A percentile compares a stretch with the other conserved stretches of the same genome.
Conservation (phyloP, 2,329 filamentous ascomycete species). For the Talaromyces sp. region DNA sequence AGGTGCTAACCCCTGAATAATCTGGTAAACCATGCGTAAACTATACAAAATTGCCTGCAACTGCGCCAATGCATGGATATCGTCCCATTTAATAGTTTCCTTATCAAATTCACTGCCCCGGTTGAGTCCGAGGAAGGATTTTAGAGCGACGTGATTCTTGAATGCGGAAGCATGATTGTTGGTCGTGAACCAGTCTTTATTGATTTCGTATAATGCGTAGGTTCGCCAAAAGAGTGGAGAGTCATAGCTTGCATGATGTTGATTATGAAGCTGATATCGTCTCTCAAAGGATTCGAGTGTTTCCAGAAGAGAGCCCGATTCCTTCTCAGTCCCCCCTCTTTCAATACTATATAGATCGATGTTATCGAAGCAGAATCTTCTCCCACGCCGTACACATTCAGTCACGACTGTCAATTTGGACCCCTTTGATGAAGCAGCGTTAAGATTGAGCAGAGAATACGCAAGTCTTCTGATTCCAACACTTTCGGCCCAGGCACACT, state of each 20-base stretch:
- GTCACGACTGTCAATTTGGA: constrained; percentile 24
- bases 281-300: constrained; percentile 24
- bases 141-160: constrained; percentile 21
- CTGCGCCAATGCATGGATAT: constrained; percentile 61
- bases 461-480: constrained; percentile 51
- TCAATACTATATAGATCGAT: constrained; percentile 26
- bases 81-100: constrained; percentile 52
- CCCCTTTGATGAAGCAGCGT: constrained; percentile 19
- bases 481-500: constrained; percentile 58
- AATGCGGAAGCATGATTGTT: not conserved
- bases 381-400: constrained; percentile 39
- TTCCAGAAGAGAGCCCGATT: constrained; percentile 20
- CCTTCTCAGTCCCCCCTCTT: constrained; percentile 21
- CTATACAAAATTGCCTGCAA: constrained; percentile 62
- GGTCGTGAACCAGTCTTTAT: constrained; percentile 15
- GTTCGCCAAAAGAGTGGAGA: constrained; percentile 31
- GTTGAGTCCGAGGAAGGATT: constrained; percentile 30
- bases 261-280: constrained; percentile 14
- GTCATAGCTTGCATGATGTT: constrained; percentile 1
- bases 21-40: constrained; percentile 57
- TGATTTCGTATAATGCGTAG: constrained; percentile 35
- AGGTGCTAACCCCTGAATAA: constrained; percentile 39
- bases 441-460: constrained; percentile 51
- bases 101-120: constrained; percentile 22
- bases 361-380: constrained; percentile 31